phyloP scores from a whole-genome alignment of 495 filamentous ascomycete genomes.

The Melanomma pulvis-pyrius region DNA sequence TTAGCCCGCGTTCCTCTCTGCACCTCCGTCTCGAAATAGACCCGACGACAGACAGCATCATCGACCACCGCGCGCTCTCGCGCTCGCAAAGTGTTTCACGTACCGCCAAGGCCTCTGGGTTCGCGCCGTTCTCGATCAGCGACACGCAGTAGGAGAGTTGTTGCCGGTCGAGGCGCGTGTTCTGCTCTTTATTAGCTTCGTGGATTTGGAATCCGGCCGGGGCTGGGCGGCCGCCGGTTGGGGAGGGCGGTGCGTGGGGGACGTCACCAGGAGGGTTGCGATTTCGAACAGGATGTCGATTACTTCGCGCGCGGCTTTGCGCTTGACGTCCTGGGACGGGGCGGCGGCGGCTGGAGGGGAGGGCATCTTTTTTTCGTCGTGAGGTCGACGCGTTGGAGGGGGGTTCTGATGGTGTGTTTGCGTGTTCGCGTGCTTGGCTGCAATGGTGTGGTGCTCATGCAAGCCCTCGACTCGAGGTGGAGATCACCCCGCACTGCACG shows the following conservation, averaged over 20 bases:
- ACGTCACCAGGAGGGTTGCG: slow-evolving; percentile 83
- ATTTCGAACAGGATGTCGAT: slow-evolving; percentile 97
- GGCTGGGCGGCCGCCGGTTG: background rate
- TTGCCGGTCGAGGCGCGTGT: slow-evolving; percentile 86
- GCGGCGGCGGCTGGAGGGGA: slow-evolving; percentile 6
- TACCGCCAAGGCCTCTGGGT: slow-evolving; percentile 93
- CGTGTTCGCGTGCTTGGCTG: background rate
- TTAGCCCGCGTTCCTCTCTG: background rate
- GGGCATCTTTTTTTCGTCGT: slow-evolving; percentile 14
- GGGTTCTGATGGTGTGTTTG: background rate
- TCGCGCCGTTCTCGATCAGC: slow-evolving; percentile 95
- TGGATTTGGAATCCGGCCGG: too few relatives aligned
- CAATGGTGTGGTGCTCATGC: background rate
- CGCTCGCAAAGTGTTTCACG: slow-evolving; percentile 40
- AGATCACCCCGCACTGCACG: too few relatives aligned
- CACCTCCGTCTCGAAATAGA: background rate
- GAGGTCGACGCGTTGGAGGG: background rate
- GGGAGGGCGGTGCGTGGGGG: slow-evolving; percentile 10
- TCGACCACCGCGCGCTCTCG: background rate
- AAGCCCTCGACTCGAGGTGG: too few relatives aligned
- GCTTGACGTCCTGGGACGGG: slow-evolving; percentile 61
- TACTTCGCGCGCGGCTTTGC: slow-evolving; percentile 89
- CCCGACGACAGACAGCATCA: too few relatives aligned
- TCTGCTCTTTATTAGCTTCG: too few relatives aligned
- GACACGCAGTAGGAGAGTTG: slow-evolving; percentile 93